A percentile compares a stretch with the other conserved stretches of the same genome.
Evolutionary conservation across 768 basidiomycete species (phyloP).

Genomic region (button mushroom (Agaricus bisporus)): DNA sequence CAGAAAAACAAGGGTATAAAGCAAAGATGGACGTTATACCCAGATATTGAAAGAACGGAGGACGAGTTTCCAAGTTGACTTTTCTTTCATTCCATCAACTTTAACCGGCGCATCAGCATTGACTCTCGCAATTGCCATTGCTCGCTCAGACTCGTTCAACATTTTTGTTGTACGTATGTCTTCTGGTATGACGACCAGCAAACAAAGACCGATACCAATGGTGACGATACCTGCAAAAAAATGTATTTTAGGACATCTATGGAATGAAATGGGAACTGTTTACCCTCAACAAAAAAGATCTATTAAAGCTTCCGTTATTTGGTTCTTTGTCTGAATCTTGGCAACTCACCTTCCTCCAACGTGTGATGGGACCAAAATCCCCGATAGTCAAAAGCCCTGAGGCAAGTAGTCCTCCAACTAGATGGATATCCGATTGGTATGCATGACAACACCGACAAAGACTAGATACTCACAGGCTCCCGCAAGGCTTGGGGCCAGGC

Average conservation of each 20-base stretch:
- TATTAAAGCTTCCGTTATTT: conserved; percentile 8
- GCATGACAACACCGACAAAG: neutral
- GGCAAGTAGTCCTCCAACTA: conserved; percentile 33
- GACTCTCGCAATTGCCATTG: conserved; percentile 21
- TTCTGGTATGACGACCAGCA: conserved; percentile 22
- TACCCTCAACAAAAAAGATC: conserved; percentile 39
- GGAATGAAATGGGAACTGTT: neutral
- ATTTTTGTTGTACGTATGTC: conserved; percentile 23
- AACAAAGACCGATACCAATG: conserved; percentile 18
- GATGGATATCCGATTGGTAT: neutral
- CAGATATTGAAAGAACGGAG: conserved; percentile 14
- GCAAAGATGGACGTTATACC: conserved; percentile 3
- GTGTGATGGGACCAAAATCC: conserved; percentile 24
- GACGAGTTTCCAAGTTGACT: conserved; percentile 6
- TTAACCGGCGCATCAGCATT: conserved; percentile 21
- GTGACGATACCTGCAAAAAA: conserved; percentile 21
- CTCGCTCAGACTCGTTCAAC: conserved; percentile 22
- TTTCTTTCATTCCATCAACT: conserved; percentile 10
- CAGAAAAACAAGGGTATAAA: neutral
- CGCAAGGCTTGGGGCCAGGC: conserved; percentile 25
- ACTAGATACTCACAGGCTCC: conserved; percentile 26
- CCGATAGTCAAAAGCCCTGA: conserved; percentile 26
- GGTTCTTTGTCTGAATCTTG: neutral
- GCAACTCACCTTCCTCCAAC: conserved; percentile 25
- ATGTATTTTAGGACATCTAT: neutral